These are phyloP conservation scores for Lathyrus tuberosus DNA, from an alignment of 306 rosid genomes.

Conservation along the genomic window DNA sequence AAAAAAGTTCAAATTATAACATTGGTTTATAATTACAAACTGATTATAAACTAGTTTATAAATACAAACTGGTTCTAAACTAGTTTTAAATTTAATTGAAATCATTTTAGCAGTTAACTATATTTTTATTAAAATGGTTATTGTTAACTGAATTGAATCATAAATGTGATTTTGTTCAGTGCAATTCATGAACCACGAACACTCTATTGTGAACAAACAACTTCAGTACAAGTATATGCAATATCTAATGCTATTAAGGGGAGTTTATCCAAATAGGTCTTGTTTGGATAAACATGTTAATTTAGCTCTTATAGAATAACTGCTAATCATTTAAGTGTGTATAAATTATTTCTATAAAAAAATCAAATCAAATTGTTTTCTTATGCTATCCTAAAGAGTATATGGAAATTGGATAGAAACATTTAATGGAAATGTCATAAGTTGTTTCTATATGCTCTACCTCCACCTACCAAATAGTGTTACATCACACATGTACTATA, in stretches of 20 bases:
- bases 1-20: too few relatives aligned
- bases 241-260: not conserved
- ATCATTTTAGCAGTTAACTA: too few relatives aligned
- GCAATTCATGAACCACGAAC: too few relatives aligned
- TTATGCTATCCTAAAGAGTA: not conserved
- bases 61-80: too few relatives aligned
- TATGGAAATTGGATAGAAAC: not conserved
- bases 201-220: not conserved
- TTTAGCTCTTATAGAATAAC: not conserved
- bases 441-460: too few relatives aligned
- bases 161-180: too few relatives aligned
- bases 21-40: too few relatives aligned
- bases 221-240: not conserved
- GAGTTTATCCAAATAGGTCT: not conserved
- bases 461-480: too few relatives aligned
- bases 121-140: too few relatives aligned
- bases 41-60: too few relatives aligned
- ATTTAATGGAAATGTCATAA: not conserved
- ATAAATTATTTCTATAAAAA: not conserved
- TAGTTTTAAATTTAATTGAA: too few relatives aligned
- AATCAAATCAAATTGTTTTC: not conserved
- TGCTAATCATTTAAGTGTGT: not conserved
- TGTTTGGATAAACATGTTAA: not conserved
- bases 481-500: not conserved
- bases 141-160: too few relatives aligned